Base-by-base conservation (phyloP, 176 grass and related monocot species). In the Neostapfia colusana region DNA sequence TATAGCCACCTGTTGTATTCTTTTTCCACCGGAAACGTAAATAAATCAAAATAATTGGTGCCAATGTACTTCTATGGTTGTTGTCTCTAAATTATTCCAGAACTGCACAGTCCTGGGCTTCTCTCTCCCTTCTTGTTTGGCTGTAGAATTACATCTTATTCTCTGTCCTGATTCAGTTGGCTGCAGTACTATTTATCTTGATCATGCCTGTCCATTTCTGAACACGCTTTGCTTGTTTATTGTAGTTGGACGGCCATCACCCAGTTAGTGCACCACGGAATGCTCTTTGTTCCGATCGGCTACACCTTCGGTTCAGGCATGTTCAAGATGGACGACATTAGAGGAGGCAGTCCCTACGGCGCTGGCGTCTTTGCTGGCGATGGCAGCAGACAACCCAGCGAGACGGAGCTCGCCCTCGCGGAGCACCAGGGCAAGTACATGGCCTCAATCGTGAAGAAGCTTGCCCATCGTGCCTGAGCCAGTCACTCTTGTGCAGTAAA, bases 351-450 rank as follows among this genome's bases (percentile, higher is more conserved):
- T 79, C 92, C 92, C 38, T 94, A 94, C 10, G 92, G 92, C 15
- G 85, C 92, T 1, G 92, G 92, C 14, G 88, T 94, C 75, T 91
- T 90, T n/a, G 92, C 92, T 40, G 92, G 92, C 5, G 92, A 94
- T 23, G 92, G 92, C 54, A 82, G 83, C 46, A 86, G 88, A 81
- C 88, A 91, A 69, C 79, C 92, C 39, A 91, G 75, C 12, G 92
- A 94, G 55, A 84, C 34, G 1, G 92, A 94, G 68, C 88, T 94
- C 4, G 86, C 85, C 25, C 83, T 94, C 6, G 92, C 88, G 0
- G 88, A 94, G 88, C 92, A 94, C 86, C 92, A 94, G 76, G 92
- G 92, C 80, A 91, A 94, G 67, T 89, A 94, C 85, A 94, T 94
- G 92, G 83, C 88, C 43, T 84, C 88, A 56, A 91, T 94, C 16